Evolutionary conservation across 441 rosid genomes (phyloP).

Genomic region (Daphne laureola): DNA sequence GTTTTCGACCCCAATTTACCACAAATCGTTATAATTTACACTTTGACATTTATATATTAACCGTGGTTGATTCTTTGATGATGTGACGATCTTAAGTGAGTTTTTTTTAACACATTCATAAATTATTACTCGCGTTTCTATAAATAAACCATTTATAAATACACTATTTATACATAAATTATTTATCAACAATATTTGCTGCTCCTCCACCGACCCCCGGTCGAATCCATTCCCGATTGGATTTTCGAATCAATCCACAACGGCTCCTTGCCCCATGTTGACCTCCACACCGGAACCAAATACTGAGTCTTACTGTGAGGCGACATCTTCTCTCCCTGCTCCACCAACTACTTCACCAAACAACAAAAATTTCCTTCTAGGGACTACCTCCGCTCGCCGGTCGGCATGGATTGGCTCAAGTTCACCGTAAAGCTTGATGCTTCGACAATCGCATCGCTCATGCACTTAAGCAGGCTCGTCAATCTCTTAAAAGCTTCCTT

Average conservation of each 20-base stretch:
- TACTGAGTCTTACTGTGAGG: conserved; percentile 93
- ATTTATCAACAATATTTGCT: too few species aligned
- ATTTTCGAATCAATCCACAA: conserved; percentile 47
- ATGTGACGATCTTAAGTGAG: too few species aligned
- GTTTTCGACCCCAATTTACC: too few species aligned
- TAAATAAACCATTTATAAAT: too few species aligned
- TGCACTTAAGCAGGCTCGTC: conserved; percentile 43
- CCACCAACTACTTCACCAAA: conserved; percentile 40
- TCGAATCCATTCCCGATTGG: conserved; percentile 37
- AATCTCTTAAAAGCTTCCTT: conserved; percentile 50
- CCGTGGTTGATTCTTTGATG: too few species aligned
- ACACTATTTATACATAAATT: too few species aligned
- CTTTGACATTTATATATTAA: too few species aligned
- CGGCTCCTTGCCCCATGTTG: conserved; percentile 54
- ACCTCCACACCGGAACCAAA: conserved; percentile 53
- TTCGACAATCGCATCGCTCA: conserved; percentile 67
- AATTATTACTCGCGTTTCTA: too few species aligned
- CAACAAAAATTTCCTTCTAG: conserved; percentile 63
- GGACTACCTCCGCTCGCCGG: conserved; percentile 67
- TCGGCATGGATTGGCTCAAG: conserved; percentile 86
- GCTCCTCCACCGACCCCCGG: conserved; percentile 19
- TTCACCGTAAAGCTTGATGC: conserved; percentile 57
- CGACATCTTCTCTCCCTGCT: conserved; percentile 63
- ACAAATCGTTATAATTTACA: too few species aligned
- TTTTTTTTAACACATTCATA: too few species aligned